A percentile compares a stretch with the other conserved stretches of the same genome.
phyloP scores from a whole-genome alignment of 2,329 filamentous ascomycete genomes.

The Microcyclospora tardicrescens region DNA sequence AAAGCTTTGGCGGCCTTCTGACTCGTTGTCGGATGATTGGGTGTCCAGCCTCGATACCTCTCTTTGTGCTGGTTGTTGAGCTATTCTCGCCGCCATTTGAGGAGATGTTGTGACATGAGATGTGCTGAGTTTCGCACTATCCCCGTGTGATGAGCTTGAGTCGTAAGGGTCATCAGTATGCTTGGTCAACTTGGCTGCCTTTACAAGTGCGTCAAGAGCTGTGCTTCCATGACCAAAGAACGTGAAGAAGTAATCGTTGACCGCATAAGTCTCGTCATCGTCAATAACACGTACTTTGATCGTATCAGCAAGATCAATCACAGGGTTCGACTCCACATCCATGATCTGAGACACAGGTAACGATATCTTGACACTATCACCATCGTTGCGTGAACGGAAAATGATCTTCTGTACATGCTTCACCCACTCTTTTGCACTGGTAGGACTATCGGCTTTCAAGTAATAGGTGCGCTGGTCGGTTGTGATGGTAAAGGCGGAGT shows the following conservation, averaged over 20 bases:
- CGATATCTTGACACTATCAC: conserved; percentile 92
- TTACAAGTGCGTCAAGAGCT: conserved; percentile 50
- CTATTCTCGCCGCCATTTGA: too few relatives aligned
- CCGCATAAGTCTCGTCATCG: conserved; percentile 84
- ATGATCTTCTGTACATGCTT: conserved; percentile 88
- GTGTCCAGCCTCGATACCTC: too few relatives aligned
- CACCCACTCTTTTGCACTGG: conserved; percentile 92
- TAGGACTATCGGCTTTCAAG: conserved; percentile 75
- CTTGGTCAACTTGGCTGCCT: too few relatives aligned
- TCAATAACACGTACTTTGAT: conserved; percentile 88
- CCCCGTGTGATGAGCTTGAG: too few relatives aligned
- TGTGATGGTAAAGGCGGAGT: conserved; percentile 64
- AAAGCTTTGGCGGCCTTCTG: background rate
- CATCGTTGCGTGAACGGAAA: conserved; percentile 89
- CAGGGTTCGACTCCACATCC: conserved; percentile 81
- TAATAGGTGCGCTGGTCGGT: conserved; percentile 74
- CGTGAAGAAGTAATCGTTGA: conserved; percentile 97
- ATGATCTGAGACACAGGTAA: conserved; percentile 79
- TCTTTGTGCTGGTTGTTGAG: too few relatives aligned
- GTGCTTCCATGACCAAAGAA: conserved; percentile 82
- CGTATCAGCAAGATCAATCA: conserved; percentile 84
- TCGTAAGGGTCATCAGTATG: too few relatives aligned
- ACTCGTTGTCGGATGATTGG: conserved; percentile 35
- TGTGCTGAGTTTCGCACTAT: too few relatives aligned
- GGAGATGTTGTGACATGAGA: too few relatives aligned